phyloP scores from a whole-genome alignment of 108 stramenopile genomes.

The Nitzschia inconspicua region DNA sequence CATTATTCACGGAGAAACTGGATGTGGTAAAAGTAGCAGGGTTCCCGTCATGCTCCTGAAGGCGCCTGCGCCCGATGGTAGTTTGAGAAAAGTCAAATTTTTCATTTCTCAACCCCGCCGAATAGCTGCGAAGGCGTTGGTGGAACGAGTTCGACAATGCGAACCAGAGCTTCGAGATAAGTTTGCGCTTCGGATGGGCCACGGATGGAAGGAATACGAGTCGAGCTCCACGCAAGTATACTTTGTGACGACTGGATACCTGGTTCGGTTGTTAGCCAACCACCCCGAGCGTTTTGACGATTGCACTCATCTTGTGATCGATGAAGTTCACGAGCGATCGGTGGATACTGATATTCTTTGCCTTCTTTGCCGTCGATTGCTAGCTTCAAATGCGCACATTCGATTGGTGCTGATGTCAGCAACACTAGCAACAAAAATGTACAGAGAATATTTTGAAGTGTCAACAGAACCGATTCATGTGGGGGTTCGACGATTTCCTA shows the following conservation, averaged over 20 bases:
- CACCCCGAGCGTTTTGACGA: conserved; percentile 69
- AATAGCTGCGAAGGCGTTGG: conserved; percentile 86
- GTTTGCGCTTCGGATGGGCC: conserved; percentile 87
- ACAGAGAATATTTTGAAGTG: conserved; percentile 77
- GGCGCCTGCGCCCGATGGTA: conserved; percentile 52
- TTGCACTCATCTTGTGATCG: conserved; percentile 80
- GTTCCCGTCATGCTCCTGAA: conserved; percentile 86
- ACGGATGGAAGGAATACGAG: conserved; percentile 82
- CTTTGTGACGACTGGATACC: conserved; percentile 91
- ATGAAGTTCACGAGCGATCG: conserved; percentile 87
- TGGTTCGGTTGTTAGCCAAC: conserved; percentile 82
- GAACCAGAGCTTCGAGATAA: conserved; percentile 55
- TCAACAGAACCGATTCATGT: conserved; percentile 69
- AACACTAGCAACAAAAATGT: conserved; percentile 80
- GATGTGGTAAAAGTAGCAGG: conserved; percentile 82
- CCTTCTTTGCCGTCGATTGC: conserved; percentile 71
- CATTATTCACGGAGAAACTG: conserved; percentile 88
- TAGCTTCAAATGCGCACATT: conserved; percentile 61
- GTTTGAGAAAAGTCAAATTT: conserved; percentile 60
- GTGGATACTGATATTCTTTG: conserved; percentile 87
- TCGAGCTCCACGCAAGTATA: conserved; percentile 60
- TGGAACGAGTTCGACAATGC: conserved; percentile 70
- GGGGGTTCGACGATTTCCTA: conserved; percentile 71
- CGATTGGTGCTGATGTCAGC: conserved; percentile 92
- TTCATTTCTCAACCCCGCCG: conserved; percentile 85